Conservation (phyloP, 345 rosid species). For the Erysimum cheiranthoides region DNA sequence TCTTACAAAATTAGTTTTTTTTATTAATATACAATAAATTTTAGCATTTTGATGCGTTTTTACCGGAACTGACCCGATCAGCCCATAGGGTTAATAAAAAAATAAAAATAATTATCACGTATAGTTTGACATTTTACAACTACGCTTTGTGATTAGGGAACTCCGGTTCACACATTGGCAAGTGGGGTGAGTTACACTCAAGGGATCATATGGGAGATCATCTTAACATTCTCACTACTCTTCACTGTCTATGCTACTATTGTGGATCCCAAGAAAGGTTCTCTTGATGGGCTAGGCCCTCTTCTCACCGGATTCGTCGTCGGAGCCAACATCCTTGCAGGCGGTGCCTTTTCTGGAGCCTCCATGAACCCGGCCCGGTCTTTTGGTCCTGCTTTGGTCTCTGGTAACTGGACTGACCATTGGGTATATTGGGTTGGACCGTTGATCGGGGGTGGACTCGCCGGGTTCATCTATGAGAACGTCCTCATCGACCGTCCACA, state of each 20-base stretch:
- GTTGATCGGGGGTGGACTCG: conserved; percentile 76
- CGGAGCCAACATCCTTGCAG: conserved; percentile 81
- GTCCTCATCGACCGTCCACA: conserved; percentile 66
- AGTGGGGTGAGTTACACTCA: conserved; percentile 71
- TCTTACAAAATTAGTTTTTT: neutral
- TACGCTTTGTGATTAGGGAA: conserved; percentile 43
- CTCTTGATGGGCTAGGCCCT: conserved; percentile 79
- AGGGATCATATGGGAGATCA: conserved; percentile 79
- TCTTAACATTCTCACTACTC: conserved; percentile 74
- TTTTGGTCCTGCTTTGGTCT: conserved; percentile 84
- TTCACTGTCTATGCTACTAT: conserved; percentile 92
- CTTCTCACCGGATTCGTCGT: conserved; percentile 74
- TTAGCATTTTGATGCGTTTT: no score
- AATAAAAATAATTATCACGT: neutral
- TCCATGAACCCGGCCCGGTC: conserved; percentile 97
- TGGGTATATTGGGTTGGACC: conserved; percentile 98
- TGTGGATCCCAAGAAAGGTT: conserved; percentile 85
- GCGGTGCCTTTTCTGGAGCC: conserved; percentile 89
- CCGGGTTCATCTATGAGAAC: conserved; percentile 72
- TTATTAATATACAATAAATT: neutral
- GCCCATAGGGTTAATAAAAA: no score
- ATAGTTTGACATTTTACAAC: neutral
- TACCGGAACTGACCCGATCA: no score
- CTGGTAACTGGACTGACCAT: conserved; percentile 88
- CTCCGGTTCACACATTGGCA: conserved; percentile 68